Base-by-base conservation (phyloP, 2,329 filamentous ascomycete genomes). In the Rutstroemia sp. region DNA sequence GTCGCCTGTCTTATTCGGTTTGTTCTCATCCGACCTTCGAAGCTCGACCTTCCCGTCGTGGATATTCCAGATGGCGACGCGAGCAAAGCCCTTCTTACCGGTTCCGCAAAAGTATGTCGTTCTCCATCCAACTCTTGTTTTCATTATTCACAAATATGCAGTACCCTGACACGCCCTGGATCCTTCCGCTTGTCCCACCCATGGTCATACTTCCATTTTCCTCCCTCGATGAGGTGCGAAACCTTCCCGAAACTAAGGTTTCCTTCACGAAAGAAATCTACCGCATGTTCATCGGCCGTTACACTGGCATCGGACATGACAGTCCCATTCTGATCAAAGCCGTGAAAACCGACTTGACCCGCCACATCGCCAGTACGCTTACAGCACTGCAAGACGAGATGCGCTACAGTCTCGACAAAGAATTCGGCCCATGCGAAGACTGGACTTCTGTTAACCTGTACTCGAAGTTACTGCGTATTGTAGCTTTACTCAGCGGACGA, bases 371-470 rank as follows among this genome's bases (percentile, higher is more conserved):
- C 10, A 57, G 48, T 12, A 57, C 59, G 14, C 38, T 67, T 0
- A 47, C 54, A 46, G 53, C 54, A 21, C 45, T 67, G 1, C 61
- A 67, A 60, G 64, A 67, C n/a, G 66, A 68, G 48, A 46, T 63
- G 8, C 34, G 41, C 16, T 65, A 61, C 51, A 57, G 55, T 1
- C 25, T 65, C 9, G 52, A 65, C 9, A 56, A 58, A 16, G 63
- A 64, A 44, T n/a, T 67, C 16, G 65, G 65, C 3, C 12, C 42
- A 2, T 60, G 60, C 34, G 42, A 61, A 9, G 71, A 73, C 51
- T 53, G 50, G 50, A 53, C 41, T 19, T 19, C 23, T 17, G 5
- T 53, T 12, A 4, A n/a, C 8, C 16, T 53, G 41, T 5, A 23
- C 4, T 4, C 27, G 9, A 46, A 17, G 17, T 1, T 46, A 14